Percentiles rank a stretch among this genome's conserved stretches.
Evolutionary conservation across 805 yeast genomes (phyloP).

Genomic region (Kodamaea hsintzibuensis): DNA sequence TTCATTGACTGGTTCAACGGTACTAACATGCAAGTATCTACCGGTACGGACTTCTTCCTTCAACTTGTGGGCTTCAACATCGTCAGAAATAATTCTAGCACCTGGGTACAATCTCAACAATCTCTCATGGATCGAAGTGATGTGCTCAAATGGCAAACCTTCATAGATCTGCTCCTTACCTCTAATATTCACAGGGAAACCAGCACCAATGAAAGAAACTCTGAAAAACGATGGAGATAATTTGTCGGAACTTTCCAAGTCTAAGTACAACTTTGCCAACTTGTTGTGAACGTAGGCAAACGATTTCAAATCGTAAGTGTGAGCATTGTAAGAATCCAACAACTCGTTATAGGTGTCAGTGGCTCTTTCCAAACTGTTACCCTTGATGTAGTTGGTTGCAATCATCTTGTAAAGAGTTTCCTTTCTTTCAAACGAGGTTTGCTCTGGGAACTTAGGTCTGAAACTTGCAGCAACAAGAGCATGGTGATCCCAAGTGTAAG

Average conservation of each 20-base stretch:
- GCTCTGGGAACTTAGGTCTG: constrained; percentile 76
- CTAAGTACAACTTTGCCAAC: constrained; percentile 65
- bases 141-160: constrained; percentile 85
- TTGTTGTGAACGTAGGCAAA: constrained; percentile 69
- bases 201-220: constrained; percentile 78
- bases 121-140: constrained; percentile 78
- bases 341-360: constrained; percentile 76
- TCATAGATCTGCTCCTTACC: constrained; percentile 80
- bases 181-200: constrained; percentile 77
- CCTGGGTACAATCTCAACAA: constrained; percentile 78
- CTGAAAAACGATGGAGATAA: constrained; percentile 76
- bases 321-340: constrained; percentile 68
- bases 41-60: constrained; percentile 56
- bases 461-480: constrained; percentile 53
- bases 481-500: constrained; percentile 72
- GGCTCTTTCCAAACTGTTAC: constrained; percentile 77
- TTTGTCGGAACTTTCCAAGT: constrained; percentile 68
- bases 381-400: constrained; percentile 67
- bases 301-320: constrained; percentile 74
- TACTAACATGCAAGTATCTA: constrained; percentile 66
- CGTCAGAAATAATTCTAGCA: constrained; percentile 65
- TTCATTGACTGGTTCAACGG: constrained; percentile 69
- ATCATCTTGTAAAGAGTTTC: constrained; percentile 69
- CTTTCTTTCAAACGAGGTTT: constrained; percentile 77
- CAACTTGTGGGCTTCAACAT: constrained; percentile 55